These are phyloP conservation scores for Quercus cerris DNA, from an alignment of 306 rosid genomes.

Conservation along the genomic window DNA sequence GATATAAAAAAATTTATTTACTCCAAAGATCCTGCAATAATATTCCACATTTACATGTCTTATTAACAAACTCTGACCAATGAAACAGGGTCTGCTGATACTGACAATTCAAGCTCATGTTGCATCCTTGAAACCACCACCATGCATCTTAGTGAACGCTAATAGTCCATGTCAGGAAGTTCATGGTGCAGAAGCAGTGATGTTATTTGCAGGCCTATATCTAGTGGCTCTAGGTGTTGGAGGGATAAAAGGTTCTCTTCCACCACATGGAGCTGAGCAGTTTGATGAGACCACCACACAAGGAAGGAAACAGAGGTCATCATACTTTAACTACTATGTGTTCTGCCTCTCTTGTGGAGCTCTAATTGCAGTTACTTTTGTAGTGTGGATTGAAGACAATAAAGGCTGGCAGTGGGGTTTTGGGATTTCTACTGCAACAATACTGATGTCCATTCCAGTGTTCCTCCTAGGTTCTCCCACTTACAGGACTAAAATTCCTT, in stretches of 20 bases:
- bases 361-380: conserved; percentile 69
- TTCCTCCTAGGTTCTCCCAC: conserved; percentile 63
- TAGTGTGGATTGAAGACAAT: conserved; percentile 89
- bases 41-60: background rate
- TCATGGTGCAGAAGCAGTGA: conserved; percentile 38
- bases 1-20: background rate
- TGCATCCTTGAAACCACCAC: conserved; percentile 60
- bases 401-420: conserved; percentile 91
- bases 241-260: conserved; percentile 85
- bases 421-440: conserved; percentile 56
- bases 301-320: conserved; percentile 63
- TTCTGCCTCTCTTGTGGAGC: conserved; percentile 77
- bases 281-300: conserved; percentile 56
- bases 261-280: conserved; percentile 82
- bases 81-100: conserved; percentile 61
- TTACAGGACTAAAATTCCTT: conserved; percentile 65
- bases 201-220: conserved; percentile 72
- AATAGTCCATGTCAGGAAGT: conserved; percentile 46
- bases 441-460: conserved; percentile 64
- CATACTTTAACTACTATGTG: conserved; percentile 72
- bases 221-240: conserved; percentile 86
- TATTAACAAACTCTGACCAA: background rate
- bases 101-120: conserved; percentile 71
- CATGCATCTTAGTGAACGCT: conserved; percentile 34
- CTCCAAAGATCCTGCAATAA: conserved; percentile 1